Evolutionary conservation across 2,329 filamentous ascomycete genomes (phyloP), one percentile per base, ranked within the genome.

Genomic region (Thelonectria olida): DNA sequence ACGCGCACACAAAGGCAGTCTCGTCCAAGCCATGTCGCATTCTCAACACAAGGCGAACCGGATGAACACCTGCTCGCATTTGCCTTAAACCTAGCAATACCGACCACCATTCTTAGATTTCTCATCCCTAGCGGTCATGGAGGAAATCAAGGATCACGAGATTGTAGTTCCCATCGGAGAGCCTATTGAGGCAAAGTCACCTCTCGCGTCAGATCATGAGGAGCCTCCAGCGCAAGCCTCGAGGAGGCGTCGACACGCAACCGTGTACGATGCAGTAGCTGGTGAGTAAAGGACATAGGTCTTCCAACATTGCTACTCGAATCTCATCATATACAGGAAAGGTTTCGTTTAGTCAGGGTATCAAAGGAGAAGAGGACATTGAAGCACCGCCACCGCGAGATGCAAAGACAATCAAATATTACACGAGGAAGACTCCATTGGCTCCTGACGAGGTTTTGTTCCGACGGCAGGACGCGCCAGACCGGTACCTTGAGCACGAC

Each of bases 391-490:
- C 60, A 15, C 31, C 31, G 53, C 60, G 62, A 52, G 58, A 58
- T 38, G 54, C 67, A 54, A 65, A 48, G 31, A 57, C 54, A 36
- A 70, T 66, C 61, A 70, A 64, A 48, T 64, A 72, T 50, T 70
- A 67, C n/a, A 74, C 72, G 25, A 72, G 66, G 22, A 66, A 66
- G 47, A 65, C 56, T 12, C 71, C 73, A 8, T 76, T 91, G 5
- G 81, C 88, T 2, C 90, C 91, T 2, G 91, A 93, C 55, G 88
- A 92, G 59, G 86, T 90, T 1, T 83, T 94, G 4, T 93, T 92
- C 74, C 86, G 86, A 25, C 84, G 85, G 47, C 81, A 81, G 64
- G 79, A 85, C 61, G 90, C 91, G 1, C 91, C 91, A 2, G 77
- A 81, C 19, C 87, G 90, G 54, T 92, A 88, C 71, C 85, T 85